phyloP scores from a whole-genome alignment of 2,329 filamentous ascomycete species.

The Fusarium stilboides region DNA sequence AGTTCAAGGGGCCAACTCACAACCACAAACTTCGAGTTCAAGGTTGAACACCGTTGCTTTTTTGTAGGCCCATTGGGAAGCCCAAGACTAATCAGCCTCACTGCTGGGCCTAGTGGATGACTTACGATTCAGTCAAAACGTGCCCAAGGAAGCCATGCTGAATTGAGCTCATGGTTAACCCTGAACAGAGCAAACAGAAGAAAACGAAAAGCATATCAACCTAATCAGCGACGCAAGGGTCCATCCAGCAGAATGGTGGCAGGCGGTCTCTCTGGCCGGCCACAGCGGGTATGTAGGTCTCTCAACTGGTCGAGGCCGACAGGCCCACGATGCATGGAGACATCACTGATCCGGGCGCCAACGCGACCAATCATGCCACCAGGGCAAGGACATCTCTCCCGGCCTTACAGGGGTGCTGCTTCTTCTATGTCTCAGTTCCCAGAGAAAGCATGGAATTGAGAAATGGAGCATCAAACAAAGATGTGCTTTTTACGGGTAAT shows the following conservation, averaged over 20 bases:
- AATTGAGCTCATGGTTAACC: background rate
- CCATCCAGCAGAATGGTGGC: constrained; percentile 24
- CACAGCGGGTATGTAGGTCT: constrained; percentile 52
- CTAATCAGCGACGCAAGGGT: constrained; percentile 32
- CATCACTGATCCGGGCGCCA: constrained; percentile 54
- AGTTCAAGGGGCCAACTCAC: constrained; percentile 27
- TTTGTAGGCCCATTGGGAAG: constrained; percentile 4
- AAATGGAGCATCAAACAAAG: background rate
- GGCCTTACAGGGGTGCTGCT: constrained; percentile 39
- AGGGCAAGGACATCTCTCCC: constrained; percentile 32
- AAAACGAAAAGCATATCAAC: background rate
- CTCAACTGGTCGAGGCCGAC: constrained; percentile 45
- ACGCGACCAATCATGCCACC: constrained; percentile 53
- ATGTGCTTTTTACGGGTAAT: constrained; percentile 13
- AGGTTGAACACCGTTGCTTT: background rate
- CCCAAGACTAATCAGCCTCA: constrained; percentile 16
- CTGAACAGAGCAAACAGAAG: constrained; percentile 21
- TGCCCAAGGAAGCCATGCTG: constrained; percentile 13
- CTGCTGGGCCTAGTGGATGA: background rate
- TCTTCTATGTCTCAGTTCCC: constrained; percentile 38
- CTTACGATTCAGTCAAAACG: constrained; percentile 18
- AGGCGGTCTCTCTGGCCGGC: constrained; percentile 39
- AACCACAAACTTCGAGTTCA: constrained; percentile 7
- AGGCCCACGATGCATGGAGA: constrained; percentile 47
- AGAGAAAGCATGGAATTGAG: constrained; percentile 25